Conservation (phyloP, 192 early-diverging fungal species). For the Nowakowskiella sp. region DNA sequence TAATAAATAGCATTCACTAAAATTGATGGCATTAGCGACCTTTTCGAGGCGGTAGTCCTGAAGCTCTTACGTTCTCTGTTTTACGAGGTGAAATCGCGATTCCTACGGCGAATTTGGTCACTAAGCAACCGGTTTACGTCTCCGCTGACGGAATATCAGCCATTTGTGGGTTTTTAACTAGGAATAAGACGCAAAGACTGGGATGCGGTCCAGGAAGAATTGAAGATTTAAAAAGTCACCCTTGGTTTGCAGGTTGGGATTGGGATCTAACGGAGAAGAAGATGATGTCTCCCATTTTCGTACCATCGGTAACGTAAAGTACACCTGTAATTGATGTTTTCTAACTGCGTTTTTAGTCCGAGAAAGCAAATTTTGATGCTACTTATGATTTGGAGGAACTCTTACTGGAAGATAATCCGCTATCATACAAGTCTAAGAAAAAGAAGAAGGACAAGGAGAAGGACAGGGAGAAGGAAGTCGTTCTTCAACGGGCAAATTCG, state of each 20-base stretch:
- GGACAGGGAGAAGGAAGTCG: too few species aligned
- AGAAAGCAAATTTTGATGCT: slow-evolving; percentile 90
- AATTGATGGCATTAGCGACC: slow-evolving; percentile 51
- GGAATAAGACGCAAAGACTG: slow-evolving; percentile 67
- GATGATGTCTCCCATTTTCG: slow-evolving; percentile 68
- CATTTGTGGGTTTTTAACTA: slow-evolving; percentile 51
- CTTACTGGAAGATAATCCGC: slow-evolving; percentile 91
- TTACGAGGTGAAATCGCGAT: slow-evolving; percentile 58
- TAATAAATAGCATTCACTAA: not conserved
- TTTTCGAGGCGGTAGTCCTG: slow-evolving; percentile 69
- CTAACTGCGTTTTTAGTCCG: slow-evolving; percentile 40
- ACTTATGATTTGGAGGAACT: slow-evolving; percentile 94
- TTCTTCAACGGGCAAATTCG: too few species aligned
- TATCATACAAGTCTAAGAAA: slow-evolving; percentile 67
- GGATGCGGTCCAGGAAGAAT: slow-evolving; percentile 70
- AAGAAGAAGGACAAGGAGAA: slow-evolving; percentile 34
- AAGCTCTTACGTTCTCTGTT: slow-evolving; percentile 62
- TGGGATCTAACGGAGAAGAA: slow-evolving; percentile 71
- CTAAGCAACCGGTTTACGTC: not conserved
- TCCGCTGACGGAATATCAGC: slow-evolving; percentile 6
- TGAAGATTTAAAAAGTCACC: slow-evolving; percentile 59
- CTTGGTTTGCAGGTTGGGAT: slow-evolving; percentile 69
- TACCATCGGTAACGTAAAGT: slow-evolving; percentile 62
- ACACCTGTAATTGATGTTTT: not conserved
- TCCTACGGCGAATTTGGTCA: slow-evolving; percentile 35